Percentiles rank a stretch among this genome's conserved stretches.
Evolutionary conservation across 148 eudicot genomes (phyloP).

Genomic region (Fagopyrum homotropicum): DNA sequence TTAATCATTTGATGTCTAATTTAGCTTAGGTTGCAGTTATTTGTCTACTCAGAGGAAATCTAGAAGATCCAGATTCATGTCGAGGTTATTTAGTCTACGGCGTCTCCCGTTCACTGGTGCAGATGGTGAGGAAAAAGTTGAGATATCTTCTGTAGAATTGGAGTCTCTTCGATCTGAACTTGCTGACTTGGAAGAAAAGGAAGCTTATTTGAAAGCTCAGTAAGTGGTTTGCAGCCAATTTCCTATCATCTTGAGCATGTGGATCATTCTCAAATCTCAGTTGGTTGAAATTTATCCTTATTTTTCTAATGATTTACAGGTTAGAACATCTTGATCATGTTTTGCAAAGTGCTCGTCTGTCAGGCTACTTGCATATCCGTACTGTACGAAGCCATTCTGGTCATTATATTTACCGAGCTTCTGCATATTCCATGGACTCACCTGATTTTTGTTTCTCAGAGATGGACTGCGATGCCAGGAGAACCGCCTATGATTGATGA

Average conservation of each 20-base stretch:
- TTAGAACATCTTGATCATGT: conserved; percentile 80
- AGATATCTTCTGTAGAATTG: conserved; percentile 66
- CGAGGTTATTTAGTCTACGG: conserved; percentile 57
- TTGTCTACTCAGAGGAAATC: conserved; percentile 36
- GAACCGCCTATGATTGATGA: conserved; percentile 91
- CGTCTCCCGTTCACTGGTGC: conserved; percentile 56
- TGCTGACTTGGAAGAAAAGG: conserved; percentile 74
- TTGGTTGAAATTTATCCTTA: not conserved
- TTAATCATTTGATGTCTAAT: conserved; percentile 19
- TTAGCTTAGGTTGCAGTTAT: conserved; percentile 36
- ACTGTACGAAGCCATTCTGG: conserved; percentile 30
- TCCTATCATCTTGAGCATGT: not conserved
- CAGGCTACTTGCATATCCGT: conserved; percentile 78
- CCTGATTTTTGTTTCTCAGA: conserved; percentile 26
- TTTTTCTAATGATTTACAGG: conserved; percentile 24
- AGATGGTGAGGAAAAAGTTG: conserved; percentile 78
- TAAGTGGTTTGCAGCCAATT: conserved; percentile 21
- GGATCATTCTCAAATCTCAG: not conserved
- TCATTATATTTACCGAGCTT: not conserved
- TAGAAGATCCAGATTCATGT: conserved; percentile 62
- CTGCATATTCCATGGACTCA: not conserved
- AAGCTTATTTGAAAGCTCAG: conserved; percentile 87
- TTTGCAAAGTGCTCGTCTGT: conserved; percentile 57
- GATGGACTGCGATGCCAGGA: conserved; percentile 96
- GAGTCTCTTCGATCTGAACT: conserved; percentile 78